Evolutionary conservation across 345 rosid species (phyloP).

Genomic region (Dipteronia dyeriana): DNA sequence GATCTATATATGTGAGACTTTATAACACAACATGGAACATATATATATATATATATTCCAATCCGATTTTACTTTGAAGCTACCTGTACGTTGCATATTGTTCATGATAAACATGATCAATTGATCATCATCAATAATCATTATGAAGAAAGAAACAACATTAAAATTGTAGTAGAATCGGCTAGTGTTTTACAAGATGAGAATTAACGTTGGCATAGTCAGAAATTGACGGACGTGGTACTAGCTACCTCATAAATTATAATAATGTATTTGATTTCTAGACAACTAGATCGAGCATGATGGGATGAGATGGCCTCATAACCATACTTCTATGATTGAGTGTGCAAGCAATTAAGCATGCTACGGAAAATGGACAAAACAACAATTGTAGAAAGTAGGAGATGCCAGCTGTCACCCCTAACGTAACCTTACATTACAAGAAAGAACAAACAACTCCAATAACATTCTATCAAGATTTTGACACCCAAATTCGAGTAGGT

Average conservation of each 20-base stretch:
- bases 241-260: not conserved
- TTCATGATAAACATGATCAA: too few species aligned
- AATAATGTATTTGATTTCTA: not conserved
- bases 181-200: too few species aligned
- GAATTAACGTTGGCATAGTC: too few species aligned
- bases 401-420: slow-evolving; percentile 16
- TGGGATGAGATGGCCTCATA: not conserved
- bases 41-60: too few species aligned
- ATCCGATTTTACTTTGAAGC: too few species aligned
- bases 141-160: too few species aligned
- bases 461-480: not conserved
- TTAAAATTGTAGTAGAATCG: too few species aligned
- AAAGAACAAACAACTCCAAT: slow-evolving; percentile 13
- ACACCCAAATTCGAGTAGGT: not conserved
- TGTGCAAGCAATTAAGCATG: slow-evolving; percentile 18
- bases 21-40: too few species aligned
- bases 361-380: not conserved
- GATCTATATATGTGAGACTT: too few species aligned
- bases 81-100: too few species aligned
- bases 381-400: slow-evolving; percentile 7
- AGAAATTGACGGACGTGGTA: too few species aligned
- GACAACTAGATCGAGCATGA: not conserved
- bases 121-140: too few species aligned
- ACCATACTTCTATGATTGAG: not conserved
- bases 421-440: slow-evolving; percentile 21